Evolutionary conservation across 768 basidiomycete genomes (phyloP).

Genomic region (Termitomyces sp.): DNA sequence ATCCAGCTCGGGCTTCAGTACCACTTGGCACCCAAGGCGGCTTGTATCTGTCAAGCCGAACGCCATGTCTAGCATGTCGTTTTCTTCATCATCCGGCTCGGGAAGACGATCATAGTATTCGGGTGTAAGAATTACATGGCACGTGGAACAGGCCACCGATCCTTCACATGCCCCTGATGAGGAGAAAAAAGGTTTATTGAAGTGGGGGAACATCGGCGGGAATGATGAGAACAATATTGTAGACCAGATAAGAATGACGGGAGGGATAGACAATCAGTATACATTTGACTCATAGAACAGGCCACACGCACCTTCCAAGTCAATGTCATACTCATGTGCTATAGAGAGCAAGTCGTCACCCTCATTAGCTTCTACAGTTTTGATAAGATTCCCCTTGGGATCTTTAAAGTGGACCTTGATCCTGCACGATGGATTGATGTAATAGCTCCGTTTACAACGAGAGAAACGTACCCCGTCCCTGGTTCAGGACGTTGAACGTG

Average conservation of each 20-base stretch:
- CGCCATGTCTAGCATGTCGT: constrained; percentile 97
- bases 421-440: constrained; percentile 35
- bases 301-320: constrained; percentile 77
- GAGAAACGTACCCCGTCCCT: constrained; percentile 58
- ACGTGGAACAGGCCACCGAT: constrained; percentile 95
- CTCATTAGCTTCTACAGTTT: constrained; percentile 88
- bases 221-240: background rate
- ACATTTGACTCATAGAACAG: background rate
- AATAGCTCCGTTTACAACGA: background rate
- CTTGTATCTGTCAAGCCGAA: constrained; percentile 96
- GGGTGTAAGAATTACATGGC: constrained; percentile 83
- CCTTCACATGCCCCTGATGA: constrained; percentile 90
- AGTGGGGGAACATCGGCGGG: background rate
- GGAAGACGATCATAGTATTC: constrained; percentile 84
- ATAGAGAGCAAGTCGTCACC: constrained; percentile 90
- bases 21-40: constrained; percentile 72
- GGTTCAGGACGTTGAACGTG: constrained; percentile 55
- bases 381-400: constrained; percentile 76
- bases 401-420: constrained; percentile 92
- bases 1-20: constrained; percentile 77
- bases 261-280: background rate
- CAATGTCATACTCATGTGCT: constrained; percentile 94
- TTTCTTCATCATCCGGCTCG: constrained; percentile 97
- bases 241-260: background rate
- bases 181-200: background rate